phyloP scores from a whole-genome alignment of 208 protist species.

The Wallacemonas sp. region DNA sequence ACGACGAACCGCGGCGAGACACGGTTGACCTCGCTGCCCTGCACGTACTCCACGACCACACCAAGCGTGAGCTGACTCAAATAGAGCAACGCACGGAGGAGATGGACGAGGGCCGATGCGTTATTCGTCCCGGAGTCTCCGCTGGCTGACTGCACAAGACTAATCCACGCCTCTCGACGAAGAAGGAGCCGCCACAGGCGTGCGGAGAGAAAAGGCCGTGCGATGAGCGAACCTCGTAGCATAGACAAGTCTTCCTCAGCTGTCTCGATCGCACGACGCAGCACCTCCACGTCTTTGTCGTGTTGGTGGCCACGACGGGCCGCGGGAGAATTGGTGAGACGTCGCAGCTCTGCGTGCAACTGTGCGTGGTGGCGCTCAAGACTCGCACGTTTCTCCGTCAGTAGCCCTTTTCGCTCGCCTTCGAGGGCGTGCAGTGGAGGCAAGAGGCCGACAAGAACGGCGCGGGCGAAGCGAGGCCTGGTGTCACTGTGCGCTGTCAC shows the following conservation, averaged over 20 bases:
- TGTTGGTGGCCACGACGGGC: background rate
- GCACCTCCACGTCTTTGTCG: background rate
- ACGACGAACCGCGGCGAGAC: constrained; percentile 79
- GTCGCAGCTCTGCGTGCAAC: background rate
- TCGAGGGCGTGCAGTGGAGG: constrained; percentile 1
- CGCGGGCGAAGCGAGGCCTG: background rate
- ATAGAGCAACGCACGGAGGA: constrained; percentile 26
- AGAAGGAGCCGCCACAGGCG: constrained; percentile 67
- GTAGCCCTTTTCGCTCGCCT: background rate
- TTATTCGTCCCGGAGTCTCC: background rate
- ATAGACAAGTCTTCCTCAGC: constrained; percentile 25
- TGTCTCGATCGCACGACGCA: background rate
- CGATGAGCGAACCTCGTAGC: constrained; percentile 49
- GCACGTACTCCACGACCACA: constrained; percentile 56
- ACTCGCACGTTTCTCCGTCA: background rate
- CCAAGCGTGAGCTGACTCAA: constrained; percentile 40
- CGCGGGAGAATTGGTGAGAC: too few species aligned
- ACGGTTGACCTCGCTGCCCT: constrained; percentile 47
- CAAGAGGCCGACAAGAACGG: background rate
- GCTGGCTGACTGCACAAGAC: constrained; percentile 31
- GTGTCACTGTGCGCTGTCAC: too few species aligned
- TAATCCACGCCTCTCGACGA: constrained; percentile 51
- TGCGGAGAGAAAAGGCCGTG: constrained; percentile 62
- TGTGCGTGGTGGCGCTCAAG: background rate
- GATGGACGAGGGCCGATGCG: constrained; percentile 38